Conservation (phyloP, 371 early-diverging fungal species). For the Rhizopus microsporus region DNA sequence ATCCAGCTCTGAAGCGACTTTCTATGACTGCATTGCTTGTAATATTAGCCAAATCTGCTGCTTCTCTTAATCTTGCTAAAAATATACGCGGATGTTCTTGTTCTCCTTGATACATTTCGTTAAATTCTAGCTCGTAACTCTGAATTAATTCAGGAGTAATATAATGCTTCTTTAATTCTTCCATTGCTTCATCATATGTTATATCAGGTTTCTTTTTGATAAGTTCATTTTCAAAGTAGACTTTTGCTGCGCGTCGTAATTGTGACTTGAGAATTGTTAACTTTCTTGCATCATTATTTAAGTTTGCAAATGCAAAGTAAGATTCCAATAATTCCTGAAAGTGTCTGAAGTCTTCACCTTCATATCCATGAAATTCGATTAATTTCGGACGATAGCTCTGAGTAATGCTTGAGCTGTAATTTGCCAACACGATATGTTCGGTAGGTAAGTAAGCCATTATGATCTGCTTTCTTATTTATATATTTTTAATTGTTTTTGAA, state of each 20-base stretch:
- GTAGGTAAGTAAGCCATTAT: no score
- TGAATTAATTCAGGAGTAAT: constrained; percentile 4
- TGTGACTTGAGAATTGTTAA: not conserved
- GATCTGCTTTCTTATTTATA: no score
- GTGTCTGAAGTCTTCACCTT: not conserved
- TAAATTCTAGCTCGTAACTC: constrained; percentile 5
- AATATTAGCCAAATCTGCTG: constrained; percentile 8
- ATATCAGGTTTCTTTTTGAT: no score
- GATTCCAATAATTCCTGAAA: not conserved
- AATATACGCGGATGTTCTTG: constrained; percentile 11
- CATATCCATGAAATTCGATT: not conserved
- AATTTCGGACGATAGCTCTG: no score
- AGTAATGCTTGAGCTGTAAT: no score
- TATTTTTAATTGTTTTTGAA: no score
- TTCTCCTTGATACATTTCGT: constrained; percentile 12
- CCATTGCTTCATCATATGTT: constrained; percentile 7
- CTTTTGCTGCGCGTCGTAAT: not conserved
- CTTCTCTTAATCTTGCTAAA: constrained; percentile 5
- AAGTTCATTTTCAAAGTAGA: no score
- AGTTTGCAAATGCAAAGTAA: constrained; percentile 2
- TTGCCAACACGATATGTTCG: no score
- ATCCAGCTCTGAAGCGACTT: constrained; percentile 4
- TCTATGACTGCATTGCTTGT: not conserved
- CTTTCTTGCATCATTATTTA: not conserved
- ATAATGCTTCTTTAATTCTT: constrained; percentile 2